Evolutionary conservation across 768 basidiomycete species (phyloP).

Genomic region (Pulveroboletus ravenelii): DNA sequence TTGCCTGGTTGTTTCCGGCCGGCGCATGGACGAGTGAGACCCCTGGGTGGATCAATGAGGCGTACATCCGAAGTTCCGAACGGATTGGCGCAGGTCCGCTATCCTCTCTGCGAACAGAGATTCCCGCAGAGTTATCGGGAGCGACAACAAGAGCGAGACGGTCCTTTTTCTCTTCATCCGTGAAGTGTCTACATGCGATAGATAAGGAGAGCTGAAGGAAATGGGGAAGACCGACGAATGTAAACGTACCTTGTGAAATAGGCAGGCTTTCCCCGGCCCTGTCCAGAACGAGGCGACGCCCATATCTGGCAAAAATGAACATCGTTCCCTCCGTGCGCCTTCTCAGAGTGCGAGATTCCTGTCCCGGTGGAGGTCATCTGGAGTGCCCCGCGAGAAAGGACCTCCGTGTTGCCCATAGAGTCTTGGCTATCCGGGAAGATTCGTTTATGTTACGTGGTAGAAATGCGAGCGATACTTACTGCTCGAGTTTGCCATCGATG

Average conservation of each 20-base stretch:
- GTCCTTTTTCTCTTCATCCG: constrained; percentile 77
- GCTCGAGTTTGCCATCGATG: constrained; percentile 72
- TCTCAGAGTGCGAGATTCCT: constrained; percentile 82
- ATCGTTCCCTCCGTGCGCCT: constrained; percentile 43
- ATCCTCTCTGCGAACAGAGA: constrained; percentile 57
- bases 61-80: constrained; percentile 63
- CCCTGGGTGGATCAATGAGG: constrained; percentile 62
- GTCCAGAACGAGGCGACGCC: constrained; percentile 43
- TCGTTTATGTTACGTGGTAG: not conserved
- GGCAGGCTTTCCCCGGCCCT: constrained; percentile 43
- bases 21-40: constrained; percentile 52
- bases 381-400: constrained; percentile 82
- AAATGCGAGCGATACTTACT: constrained; percentile 43
- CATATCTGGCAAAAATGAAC: constrained; percentile 71
- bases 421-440: constrained; percentile 55
- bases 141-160: constrained; percentile 73
- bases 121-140: constrained; percentile 55
- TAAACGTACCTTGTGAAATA: constrained; percentile 71
- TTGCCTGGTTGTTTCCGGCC: constrained; percentile 30
- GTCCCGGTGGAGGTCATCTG: constrained; percentile 92
- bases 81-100: constrained; percentile 80
- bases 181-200: constrained; percentile 50
- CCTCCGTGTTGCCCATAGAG: constrained; percentile 86
- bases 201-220: not conserved
- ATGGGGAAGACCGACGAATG: not conserved